A percentile compares a stretch with the other conserved stretches of the same genome.
phyloP scores from a whole-genome alignment of 164 flowering plant species.

The Tetracentron sinense region DNA sequence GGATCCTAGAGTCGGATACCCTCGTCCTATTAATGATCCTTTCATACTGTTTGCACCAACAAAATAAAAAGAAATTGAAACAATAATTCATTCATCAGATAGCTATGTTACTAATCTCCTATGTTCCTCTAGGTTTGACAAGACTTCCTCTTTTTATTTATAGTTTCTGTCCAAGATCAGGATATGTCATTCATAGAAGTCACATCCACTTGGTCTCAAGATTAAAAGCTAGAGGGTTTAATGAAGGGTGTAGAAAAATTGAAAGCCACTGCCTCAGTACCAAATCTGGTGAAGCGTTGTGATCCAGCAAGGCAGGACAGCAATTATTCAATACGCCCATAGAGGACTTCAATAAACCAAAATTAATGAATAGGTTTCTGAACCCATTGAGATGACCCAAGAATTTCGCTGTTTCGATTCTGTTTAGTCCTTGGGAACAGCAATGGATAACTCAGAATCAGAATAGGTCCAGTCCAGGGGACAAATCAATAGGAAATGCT shows the following conservation, averaged over 20 bases:
- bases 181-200: slow-evolving; percentile 10
- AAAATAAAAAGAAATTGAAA: too few relatives aligned
- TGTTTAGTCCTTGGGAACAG: slow-evolving; percentile 9
- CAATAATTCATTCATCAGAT: slow-evolving; percentile 10
- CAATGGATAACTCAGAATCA: slow-evolving; percentile 3
- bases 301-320: too few relatives aligned
- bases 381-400: slow-evolving; percentile 12
- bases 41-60: too few relatives aligned
- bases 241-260: not conserved
- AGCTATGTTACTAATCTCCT: slow-evolving; percentile 15
- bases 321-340: too few relatives aligned
- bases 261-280: not conserved
- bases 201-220: not conserved
- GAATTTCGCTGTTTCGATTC: slow-evolving; percentile 12
- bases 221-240: not conserved
- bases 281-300: too few relatives aligned
- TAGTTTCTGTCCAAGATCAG: slow-evolving; percentile 4
- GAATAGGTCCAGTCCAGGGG: slow-evolving; percentile 8
- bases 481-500: slow-evolving; percentile 12
- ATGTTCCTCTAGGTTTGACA: too few relatives aligned
- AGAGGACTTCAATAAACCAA: too few relatives aligned
- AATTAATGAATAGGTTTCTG: too few relatives aligned
- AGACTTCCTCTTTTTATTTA: too few relatives aligned
- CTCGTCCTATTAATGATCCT: too few relatives aligned
- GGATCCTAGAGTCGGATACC: too few relatives aligned